Base-by-base conservation (phyloP, 345 rosid species). In the Syzygium aromaticum region DNA sequence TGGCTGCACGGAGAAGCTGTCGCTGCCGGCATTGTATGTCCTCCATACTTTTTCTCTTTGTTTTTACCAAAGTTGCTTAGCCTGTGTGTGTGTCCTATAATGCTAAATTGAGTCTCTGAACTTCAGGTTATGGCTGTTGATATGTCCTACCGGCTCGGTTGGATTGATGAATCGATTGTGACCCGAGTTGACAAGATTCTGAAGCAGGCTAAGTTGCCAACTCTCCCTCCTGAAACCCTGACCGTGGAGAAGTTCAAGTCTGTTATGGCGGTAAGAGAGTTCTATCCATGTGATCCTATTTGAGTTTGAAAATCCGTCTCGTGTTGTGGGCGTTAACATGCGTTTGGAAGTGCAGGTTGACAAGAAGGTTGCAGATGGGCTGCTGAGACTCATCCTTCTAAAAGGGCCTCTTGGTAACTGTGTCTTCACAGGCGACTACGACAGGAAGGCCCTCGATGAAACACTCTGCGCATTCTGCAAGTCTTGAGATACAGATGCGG, bases 1-100 rank as follows among this genome's bases (percentile, higher is more conserved):
- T 98, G 99, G 99, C 96, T 98, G 87, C 99, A 98, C 82, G 99
- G 99, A 89, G 99, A 98, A 94, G 99, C 99, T 91, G 95, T 98
- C 90, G 98, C 99, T 19, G 98, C 97, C 90, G 99, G 99, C 93
- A 95, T 33, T 91, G 99, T 98, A 94, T 87, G 86, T 85, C 52
- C 43, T 84, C 86, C 86, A 84, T 64, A 67, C 25, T 8, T 85
- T 83, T 86, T 25, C 54, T 84, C 77, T 28, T 73, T 86, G 64
- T 38, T 28, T 84, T 85, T 59, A 19, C 11, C 38, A 11, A 52
- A 59, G 14, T 40, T 4, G 13, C 33, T 51, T 84, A n/a, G 4
- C 56, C 82, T 73, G 54, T 22, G 10, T 25, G 16, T 23, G 10
- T 25, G 16, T 23, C 30, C 27, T 77, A 22, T 73, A 53, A 63